A percentile compares a stretch with the other conserved stretches of the same genome.
Conservation (phyloP, 1,284 basidiomycete species). For the Malassezia sp. region DNA sequence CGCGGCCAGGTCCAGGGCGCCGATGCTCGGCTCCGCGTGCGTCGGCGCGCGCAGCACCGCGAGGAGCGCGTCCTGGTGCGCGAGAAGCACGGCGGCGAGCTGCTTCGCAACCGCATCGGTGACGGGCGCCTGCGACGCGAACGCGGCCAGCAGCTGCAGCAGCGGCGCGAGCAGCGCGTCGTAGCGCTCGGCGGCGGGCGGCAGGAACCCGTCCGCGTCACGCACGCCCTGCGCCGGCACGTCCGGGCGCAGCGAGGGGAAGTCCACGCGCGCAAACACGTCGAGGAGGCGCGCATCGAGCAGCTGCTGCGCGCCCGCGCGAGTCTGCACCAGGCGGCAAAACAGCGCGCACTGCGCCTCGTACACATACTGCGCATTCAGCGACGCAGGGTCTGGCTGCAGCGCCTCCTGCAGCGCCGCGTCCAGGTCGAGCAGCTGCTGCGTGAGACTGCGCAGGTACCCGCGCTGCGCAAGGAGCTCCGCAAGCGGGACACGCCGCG, state of each 20-base stretch:
- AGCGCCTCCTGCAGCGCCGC: conserved; percentile 65
- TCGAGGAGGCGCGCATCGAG: conserved; percentile 68
- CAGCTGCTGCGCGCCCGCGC: conserved; percentile 71
- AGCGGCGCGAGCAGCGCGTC: conserved; percentile 76
- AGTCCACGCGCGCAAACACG: conserved; percentile 74
- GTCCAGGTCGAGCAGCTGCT: conserved; percentile 72
- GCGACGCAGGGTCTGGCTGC: conserved; percentile 78
- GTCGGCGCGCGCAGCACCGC: conserved; percentile 64
- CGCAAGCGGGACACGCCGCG: conserved; percentile 45
- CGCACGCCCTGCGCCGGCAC: conserved; percentile 40
- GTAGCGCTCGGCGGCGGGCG: conserved; percentile 73
- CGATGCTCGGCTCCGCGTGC: conserved; percentile 55
- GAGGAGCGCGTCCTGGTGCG: conserved; percentile 66
- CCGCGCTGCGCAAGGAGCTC: conserved; percentile 63
- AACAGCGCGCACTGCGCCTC: conserved; percentile 86
- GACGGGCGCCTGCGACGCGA: conserved; percentile 30
- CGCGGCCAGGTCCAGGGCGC: conserved; percentile 63
- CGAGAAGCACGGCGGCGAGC: conserved; percentile 64
- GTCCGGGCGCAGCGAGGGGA: conserved; percentile 68
- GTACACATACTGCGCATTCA: conserved; percentile 87
- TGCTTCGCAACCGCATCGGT: conserved; percentile 19
- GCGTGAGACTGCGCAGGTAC: conserved; percentile 69
- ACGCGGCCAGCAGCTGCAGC: conserved; percentile 60
- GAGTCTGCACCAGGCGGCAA: conserved; percentile 67
- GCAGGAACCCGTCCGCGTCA: conserved; percentile 72